These are phyloP conservation scores for Bryopsis sp. DNA, from an alignment of 139 green algal genomes.

Conservation along the genomic window DNA sequence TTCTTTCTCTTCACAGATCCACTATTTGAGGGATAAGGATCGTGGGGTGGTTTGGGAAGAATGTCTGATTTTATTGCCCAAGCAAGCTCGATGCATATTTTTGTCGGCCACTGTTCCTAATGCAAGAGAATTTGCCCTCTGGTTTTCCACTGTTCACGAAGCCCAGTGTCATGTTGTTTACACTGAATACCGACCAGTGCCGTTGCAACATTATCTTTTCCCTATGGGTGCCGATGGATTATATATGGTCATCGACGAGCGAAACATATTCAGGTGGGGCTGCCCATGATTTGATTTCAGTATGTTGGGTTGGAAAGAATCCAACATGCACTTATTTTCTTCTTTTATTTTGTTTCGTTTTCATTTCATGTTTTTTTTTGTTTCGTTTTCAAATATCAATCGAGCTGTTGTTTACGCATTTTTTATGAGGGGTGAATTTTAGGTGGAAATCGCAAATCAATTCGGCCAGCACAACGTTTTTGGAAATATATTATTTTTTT, in stretches of 20 bases:
- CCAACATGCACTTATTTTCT: too few species aligned
- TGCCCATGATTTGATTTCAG: too few species aligned
- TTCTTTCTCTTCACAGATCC: too few species aligned
- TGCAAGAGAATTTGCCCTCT: conserved; percentile 84
- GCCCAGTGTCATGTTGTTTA: conserved; percentile 93
- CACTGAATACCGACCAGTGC: conserved; percentile 91
- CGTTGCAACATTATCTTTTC: conserved; percentile 86
- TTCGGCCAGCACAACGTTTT: too few species aligned
- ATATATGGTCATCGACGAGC: conserved; percentile 33
- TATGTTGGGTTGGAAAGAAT: too few species aligned
- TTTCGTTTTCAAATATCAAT: too few species aligned
- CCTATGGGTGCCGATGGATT: conserved; percentile 64
- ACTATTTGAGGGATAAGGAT: conserved; percentile 95
- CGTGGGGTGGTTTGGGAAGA: conserved; percentile 99
- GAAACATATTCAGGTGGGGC: not conserved
- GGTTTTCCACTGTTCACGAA: conserved; percentile 76
- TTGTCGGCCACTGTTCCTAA: conserved; percentile 96
- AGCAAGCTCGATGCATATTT: conserved; percentile 63
- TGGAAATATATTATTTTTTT: too few species aligned
- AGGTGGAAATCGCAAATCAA: too few species aligned
- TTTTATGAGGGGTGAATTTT: too few species aligned
- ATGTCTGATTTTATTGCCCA: conserved; percentile 89
- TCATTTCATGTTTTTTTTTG: too few species aligned
- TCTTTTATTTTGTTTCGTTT: too few species aligned
- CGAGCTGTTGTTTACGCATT: too few species aligned